These are phyloP conservation scores for Hyphopichia homilentoma DNA, from an alignment of 805 yeast species.

Conservation along the genomic window DNA sequence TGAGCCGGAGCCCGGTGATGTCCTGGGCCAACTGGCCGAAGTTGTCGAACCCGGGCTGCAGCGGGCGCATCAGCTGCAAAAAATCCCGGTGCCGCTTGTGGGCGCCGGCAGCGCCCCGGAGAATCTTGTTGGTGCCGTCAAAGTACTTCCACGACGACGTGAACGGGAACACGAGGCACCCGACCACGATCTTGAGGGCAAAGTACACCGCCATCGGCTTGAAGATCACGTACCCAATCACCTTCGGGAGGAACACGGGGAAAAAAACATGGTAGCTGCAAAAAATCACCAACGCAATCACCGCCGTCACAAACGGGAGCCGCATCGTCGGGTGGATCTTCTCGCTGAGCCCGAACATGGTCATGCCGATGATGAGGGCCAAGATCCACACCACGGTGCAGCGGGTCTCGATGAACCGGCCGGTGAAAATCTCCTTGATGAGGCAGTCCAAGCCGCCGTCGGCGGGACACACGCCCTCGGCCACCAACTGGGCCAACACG, in stretches of 20 bases:
- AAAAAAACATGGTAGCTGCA: constrained; percentile 21
- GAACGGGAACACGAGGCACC: constrained; percentile 23
- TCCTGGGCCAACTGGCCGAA: constrained; percentile 15
- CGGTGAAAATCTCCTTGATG: constrained; percentile 16
- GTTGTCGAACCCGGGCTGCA: constrained; percentile 18
- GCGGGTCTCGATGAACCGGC: constrained; percentile 21
- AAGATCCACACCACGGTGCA: constrained; percentile 20
- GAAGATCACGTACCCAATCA: constrained; percentile 14
- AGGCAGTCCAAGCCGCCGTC: constrained; percentile 17
- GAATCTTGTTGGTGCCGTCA: constrained; percentile 11
- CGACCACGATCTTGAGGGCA: constrained; percentile 14
- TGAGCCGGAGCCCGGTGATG: constrained; percentile 14
- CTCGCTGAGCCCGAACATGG: constrained; percentile 18
- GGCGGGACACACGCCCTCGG: constrained; percentile 22
- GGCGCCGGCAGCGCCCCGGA: constrained; percentile 11
- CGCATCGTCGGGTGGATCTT: constrained; percentile 14
- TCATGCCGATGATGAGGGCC: constrained; percentile 18
- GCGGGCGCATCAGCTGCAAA: constrained; percentile 23
- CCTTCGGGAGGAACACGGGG: constrained; percentile 24
- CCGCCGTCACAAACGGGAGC: constrained; percentile 17
- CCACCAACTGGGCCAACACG: constrained; percentile 13
- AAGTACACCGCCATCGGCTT: constrained; percentile 23
- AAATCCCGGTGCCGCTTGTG: constrained; percentile 18
- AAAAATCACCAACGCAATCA: constrained; percentile 17
- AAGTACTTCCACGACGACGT: constrained; percentile 21